Evolutionary conservation across 2,329 filamentous ascomycete species (phyloP), one percentile per base, ranked within the genome.

Genomic region (Emericellopsis cladophorae): DNA sequence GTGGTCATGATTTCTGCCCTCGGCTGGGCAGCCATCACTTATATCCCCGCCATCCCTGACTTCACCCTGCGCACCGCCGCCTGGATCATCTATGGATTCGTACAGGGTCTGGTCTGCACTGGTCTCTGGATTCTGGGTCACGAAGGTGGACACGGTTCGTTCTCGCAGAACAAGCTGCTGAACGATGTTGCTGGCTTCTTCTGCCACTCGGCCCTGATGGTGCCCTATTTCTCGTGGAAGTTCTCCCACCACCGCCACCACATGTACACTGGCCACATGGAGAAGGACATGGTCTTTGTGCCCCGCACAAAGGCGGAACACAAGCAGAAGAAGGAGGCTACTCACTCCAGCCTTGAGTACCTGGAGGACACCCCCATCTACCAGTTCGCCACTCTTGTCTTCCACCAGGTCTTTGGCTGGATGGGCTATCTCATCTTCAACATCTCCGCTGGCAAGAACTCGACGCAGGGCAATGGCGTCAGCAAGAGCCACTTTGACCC

Each of bases 211-310:
- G 65, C 70, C 44, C 66, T 84, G 32, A 57, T 81, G 46, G 79
- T 81, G 3, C 81, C 81, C 4, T 86, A 79, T 62, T 84, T 83
- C 63, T 77, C 74, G 38, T 85, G 81, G 81, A 78, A 81, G 61
- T 77, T 76, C 55, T 79, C 73, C 26, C 81, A 86, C 58, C 70
- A 72, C 44, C 72, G 79, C 39, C 81, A 85, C 59, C 81, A 86
- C 62, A 73, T 72, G 48, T 80, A 74, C 59, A 77, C 76, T 36
- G 76, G 76, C 48, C 72, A 83, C 61, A 76, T 81, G 63, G 70
- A 77, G 44, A 78, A 76, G 62, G 79, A 83, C 55, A 79, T 77
- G 54, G 75, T 71, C 16, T 80, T 79, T 45, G 76, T 80, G 14
- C 76, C 76, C 37, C 59, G 61, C 47, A 70, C 64, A 46, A 51